phyloP scores from a whole-genome alignment of 148 eudicot genomes.

The Pharnaceum exiguum region DNA sequence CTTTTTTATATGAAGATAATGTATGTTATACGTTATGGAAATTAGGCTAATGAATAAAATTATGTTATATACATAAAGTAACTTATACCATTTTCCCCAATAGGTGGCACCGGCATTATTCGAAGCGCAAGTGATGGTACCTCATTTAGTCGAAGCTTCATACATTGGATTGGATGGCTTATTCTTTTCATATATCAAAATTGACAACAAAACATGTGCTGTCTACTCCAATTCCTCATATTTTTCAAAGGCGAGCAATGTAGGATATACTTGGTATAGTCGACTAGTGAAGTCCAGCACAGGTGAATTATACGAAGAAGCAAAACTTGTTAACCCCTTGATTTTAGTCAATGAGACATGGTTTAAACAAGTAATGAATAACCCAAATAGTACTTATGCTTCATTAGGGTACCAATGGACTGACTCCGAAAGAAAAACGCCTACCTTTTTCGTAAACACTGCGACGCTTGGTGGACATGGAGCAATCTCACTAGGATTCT shows the following conservation, averaged over 20 bases:
- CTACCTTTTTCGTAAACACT: constrained; percentile 25
- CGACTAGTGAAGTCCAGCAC: constrained; percentile 36
- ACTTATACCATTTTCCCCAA: neutral
- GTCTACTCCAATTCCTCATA: constrained; percentile 47
- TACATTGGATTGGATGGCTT: constrained; percentile 52
- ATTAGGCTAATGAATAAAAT: too few relatives aligned
- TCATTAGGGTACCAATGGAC: constrained; percentile 40
- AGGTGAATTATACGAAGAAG: constrained; percentile 41
- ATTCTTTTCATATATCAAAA: constrained; percentile 43
- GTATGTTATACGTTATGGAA: too few relatives aligned
- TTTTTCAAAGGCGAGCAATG: constrained; percentile 8
- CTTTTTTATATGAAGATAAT: too few relatives aligned
- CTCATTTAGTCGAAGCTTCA: constrained; percentile 48
- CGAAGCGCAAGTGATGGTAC: constrained; percentile 46
- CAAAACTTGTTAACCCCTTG: constrained; percentile 14
- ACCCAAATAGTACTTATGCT: constrained; percentile 29
- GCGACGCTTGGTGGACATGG: constrained; percentile 28
- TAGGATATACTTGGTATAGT: constrained; percentile 33
- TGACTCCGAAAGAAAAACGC: neutral
- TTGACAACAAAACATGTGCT: constrained; percentile 29
- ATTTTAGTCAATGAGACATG: constrained; percentile 17
- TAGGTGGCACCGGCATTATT: constrained; percentile 65
- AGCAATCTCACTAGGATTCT: constrained; percentile 49
- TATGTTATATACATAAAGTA: too few relatives aligned
- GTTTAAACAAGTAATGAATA: constrained; percentile 34